Conservation (phyloP, 2,329 filamentous ascomycete species). For the Pseudogymnoascus sp. region DNA sequence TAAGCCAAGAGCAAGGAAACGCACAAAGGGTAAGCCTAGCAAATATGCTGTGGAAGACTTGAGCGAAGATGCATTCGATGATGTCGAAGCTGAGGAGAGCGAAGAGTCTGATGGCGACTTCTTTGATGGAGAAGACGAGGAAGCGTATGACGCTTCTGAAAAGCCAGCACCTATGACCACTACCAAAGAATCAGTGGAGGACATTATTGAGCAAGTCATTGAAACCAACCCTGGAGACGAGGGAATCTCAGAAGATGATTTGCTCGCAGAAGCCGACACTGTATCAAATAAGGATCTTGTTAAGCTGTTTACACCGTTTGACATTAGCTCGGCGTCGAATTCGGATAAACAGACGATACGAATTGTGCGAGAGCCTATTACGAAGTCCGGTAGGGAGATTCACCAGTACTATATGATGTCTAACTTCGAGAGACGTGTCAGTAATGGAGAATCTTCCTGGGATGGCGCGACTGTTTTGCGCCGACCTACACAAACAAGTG, state of each 20-base stretch:
- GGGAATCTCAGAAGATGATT: slow-evolving; percentile 1
- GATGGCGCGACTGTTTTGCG: background rate
- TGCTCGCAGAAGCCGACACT: background rate
- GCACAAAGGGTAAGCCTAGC: background rate
- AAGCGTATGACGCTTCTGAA: background rate
- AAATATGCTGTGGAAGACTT: background rate
- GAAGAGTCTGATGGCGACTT: background rate
- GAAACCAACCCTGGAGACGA: background rate
- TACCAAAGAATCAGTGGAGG: slow-evolving; percentile 1
- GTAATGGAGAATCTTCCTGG: background rate
- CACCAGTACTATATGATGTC: slow-evolving; percentile 1
- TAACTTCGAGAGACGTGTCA: slow-evolving; percentile 1
- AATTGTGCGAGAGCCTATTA: slow-evolving; percentile 4
- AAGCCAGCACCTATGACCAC: background rate
- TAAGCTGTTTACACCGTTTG: background rate
- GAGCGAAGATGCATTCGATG: background rate
- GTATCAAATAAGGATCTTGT: background rate
- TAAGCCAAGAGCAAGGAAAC: slow-evolving; percentile 5
- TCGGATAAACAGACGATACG: background rate
- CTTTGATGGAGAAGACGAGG: slow-evolving; percentile 3
- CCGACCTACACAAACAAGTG: slow-evolving; percentile 7
- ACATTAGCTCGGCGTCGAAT: background rate
- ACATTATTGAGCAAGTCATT: background rate
- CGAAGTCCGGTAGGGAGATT: background rate
- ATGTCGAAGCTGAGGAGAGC: background rate